These are phyloP conservation scores for Fistulina hepatica DNA, from an alignment of 1,284 basidiomycete genomes.

Conservation along the genomic window DNA sequence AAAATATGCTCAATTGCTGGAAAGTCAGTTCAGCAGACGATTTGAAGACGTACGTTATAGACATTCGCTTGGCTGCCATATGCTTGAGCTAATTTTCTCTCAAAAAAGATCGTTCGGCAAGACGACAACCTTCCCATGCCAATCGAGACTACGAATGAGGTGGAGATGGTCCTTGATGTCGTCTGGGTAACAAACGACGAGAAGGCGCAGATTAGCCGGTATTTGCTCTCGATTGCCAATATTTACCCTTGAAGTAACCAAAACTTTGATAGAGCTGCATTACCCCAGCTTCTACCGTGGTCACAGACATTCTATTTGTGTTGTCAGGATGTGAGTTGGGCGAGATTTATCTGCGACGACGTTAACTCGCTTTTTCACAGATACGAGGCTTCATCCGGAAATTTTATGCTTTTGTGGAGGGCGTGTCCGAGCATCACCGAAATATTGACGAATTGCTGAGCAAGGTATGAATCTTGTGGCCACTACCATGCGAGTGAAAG, in stretches of 20 bases:
- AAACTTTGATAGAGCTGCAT: conserved; percentile 37
- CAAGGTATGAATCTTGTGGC: conserved; percentile 43
- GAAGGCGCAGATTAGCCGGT: conserved; percentile 54
- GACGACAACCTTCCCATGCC: conserved; percentile 94
- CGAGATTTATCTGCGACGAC: conserved; percentile 1
- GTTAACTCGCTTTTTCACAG: conserved; percentile 25
- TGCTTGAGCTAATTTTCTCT: conserved; percentile 1
- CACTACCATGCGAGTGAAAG: background rate
- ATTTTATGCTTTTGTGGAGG: conserved; percentile 95
- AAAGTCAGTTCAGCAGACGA: conserved; percentile 72
- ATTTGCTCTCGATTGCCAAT: conserved; percentile 16
- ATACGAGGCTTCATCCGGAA: conserved; percentile 90
- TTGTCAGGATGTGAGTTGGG: conserved; percentile 71
- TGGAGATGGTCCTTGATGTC: conserved; percentile 67
- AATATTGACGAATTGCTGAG: conserved; percentile 89
- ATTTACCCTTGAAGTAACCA: conserved; percentile 3
- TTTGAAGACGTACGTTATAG: conserved; percentile 65
- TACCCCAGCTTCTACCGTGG: conserved; percentile 83
- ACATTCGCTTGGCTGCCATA: background rate
- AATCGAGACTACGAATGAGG: conserved; percentile 61
- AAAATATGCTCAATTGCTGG: conserved; percentile 77
- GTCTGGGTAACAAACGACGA: conserved; percentile 80
- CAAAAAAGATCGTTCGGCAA: conserved; percentile 78
- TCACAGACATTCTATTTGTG: conserved; percentile 92
- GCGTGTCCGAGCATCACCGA: conserved; percentile 82